phyloP scores from a whole-genome alignment of 2,329 filamentous ascomycete genomes.

The Leptographium procerum region DNA sequence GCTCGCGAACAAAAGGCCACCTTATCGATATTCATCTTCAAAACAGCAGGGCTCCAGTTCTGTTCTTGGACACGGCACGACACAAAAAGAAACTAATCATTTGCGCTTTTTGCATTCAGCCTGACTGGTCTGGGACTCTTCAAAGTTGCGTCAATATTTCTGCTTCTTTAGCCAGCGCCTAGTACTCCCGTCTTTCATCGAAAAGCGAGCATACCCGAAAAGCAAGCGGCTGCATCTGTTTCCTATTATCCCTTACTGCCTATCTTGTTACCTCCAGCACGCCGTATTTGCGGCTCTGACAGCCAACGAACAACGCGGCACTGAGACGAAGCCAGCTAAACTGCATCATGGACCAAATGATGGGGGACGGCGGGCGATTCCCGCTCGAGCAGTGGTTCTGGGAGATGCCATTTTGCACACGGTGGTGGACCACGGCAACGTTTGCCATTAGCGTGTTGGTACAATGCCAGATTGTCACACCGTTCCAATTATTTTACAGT shows the following conservation, averaged over 20 bases:
- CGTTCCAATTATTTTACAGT: slow-evolving; percentile 96
- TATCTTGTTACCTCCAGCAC: neutral
- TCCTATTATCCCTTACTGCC: neutral
- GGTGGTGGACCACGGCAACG: slow-evolving; percentile 94
- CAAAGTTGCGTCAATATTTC: neutral
- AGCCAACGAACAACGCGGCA: neutral
- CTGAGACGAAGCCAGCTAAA: neutral
- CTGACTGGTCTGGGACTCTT: neutral
- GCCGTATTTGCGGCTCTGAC: neutral
- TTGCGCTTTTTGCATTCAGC: neutral
- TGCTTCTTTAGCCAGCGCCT: neutral
- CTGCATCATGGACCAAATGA: slow-evolving; percentile 43
- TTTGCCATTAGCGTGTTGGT: slow-evolving; percentile 79
- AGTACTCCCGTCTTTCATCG: neutral
- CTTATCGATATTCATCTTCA: slow-evolving; percentile 4
- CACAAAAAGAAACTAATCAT: too few species aligned
- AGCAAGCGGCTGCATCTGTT: neutral
- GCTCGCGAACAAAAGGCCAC: slow-evolving; percentile 7
- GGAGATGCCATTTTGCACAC: slow-evolving; percentile 93
- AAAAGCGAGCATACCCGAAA: neutral
- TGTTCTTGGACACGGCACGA: neutral
- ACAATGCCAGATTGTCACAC: slow-evolving; percentile 84
- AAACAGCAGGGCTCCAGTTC: neutral
- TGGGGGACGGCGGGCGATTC: slow-evolving; percentile 42
- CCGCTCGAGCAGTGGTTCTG: slow-evolving; percentile 97